phyloP scores from a whole-genome alignment of 345 rosid species.

The Carallia pectinifolia region DNA sequence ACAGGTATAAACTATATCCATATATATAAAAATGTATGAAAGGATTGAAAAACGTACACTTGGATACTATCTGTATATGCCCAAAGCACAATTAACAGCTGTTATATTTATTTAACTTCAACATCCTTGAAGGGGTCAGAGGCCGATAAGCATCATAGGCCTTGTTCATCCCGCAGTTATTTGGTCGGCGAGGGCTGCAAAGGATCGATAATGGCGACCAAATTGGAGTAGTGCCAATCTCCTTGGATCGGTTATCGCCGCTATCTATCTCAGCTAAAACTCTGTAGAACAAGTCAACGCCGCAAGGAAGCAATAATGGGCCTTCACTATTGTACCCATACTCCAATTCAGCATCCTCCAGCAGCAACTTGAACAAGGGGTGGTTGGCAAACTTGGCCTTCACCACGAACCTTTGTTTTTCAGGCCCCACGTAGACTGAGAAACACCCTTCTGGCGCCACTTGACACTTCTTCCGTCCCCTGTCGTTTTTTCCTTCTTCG shows the following conservation, averaged over 20 bases:
- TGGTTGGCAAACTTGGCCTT: constrained; percentile 57
- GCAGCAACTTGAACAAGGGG: constrained; percentile 63
- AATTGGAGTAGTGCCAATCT: constrained; percentile 8
- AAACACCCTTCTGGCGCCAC: constrained; percentile 59
- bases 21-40: no score
- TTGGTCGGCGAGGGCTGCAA: constrained; percentile 9
- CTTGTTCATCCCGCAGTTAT: not conserved
- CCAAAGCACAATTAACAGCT: not conserved
- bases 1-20: no score
- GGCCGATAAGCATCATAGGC: constrained; percentile 35
- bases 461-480: constrained; percentile 12
- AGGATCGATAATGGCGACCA: not conserved
- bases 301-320: constrained; percentile 73
- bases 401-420: constrained; percentile 50
- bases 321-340: constrained; percentile 61
- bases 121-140: constrained; percentile 34
- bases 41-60: no score
- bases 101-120: constrained; percentile 39
- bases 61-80: no score
- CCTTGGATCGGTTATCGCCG: not conserved
- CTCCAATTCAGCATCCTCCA: constrained; percentile 75
- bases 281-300: constrained; percentile 58
- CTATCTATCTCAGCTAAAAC: constrained; percentile 56
- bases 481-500: not conserved
- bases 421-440: constrained; percentile 71